Evolutionary conservation across 495 filamentous ascomycete genomes (phyloP), one percentile per base, ranked within the genome.

Genomic region (Xylaria flabelliformis): DNA sequence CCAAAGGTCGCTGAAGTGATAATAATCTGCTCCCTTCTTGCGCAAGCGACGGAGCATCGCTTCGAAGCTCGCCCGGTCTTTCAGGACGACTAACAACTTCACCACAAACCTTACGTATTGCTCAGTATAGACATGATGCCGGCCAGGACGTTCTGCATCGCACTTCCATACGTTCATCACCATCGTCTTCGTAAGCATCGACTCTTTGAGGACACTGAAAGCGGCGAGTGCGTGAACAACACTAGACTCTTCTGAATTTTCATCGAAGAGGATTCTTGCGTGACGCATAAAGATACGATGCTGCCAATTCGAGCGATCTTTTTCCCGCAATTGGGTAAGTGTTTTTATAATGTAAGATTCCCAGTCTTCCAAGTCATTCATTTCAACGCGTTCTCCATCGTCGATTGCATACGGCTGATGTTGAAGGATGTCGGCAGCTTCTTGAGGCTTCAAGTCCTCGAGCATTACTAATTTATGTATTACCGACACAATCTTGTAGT

Each of bases 221-320:
- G 94, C 94, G 8, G 84, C 91, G 62, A 82, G 78, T 5, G 92
- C 90, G 17, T 80, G 74, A 15, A 80, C 74, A 39, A 74, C 72
- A 46, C 65, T 70, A 19, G 76, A 74, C 21, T 80, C 79, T 41
- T 79, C 67, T 21, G 76, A 74, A 51, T 80, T 72, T 42, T 80
- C 79, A 36, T 86, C 80, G 75, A 92, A 97, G 34, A 95, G 83
- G 62, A 97, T 88, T 74, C 90, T 89, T 12, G 94, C 94, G 74
- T 86, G 90, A 44, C 94, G 90, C 61, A 89, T 88, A 73, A 92
- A 91, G 84, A 99, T 94, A 2, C 96, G 92, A 76, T 99, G 96
- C 78, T 99, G 96, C 96, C 96, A 99, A 76, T 97, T 94, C 4
- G 92, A 90, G 82, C 97, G 97, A 77, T 99, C 96, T 29, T 93